Conservation (phyloP, 2,329 filamentous ascomycete genomes). For the Alternaria novae-zelandiae region DNA sequence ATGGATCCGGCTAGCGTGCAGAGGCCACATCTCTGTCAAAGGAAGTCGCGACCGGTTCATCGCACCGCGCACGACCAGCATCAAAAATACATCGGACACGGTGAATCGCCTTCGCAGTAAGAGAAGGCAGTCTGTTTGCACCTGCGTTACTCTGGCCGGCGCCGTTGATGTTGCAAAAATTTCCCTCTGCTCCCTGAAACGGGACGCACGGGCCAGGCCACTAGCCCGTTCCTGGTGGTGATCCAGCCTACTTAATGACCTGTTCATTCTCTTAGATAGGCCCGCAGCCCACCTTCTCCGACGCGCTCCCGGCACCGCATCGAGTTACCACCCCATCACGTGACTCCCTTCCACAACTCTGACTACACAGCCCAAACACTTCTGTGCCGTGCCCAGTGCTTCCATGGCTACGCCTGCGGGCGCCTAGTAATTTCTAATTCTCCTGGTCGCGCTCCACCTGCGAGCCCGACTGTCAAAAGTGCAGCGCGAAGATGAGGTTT, state of each 20-base stretch:
- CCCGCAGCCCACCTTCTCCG: conserved; percentile 40
- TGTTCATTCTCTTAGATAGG: conserved; percentile 33
- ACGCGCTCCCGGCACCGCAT: conserved; percentile 35
- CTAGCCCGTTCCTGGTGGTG: conserved; percentile 26
- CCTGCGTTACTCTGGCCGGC: conserved; percentile 15
- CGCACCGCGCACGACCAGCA: not conserved
- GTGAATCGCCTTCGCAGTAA: not conserved
- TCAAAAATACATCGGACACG: not conserved
- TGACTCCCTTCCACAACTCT: conserved; percentile 18
- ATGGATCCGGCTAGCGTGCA: conserved; percentile 28
- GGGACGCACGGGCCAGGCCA: conserved; percentile 22
- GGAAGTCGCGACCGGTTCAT: conserved; percentile 19
- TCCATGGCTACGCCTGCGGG: conserved; percentile 32
- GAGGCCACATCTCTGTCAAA: conserved; percentile 25
- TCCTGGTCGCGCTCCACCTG: conserved; percentile 12
- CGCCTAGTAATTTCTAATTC: conserved; percentile 37
- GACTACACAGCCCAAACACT: not conserved
- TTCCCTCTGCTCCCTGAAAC: conserved; percentile 39
- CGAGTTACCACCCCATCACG: conserved; percentile 33
- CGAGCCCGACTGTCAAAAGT: conserved; percentile 8
- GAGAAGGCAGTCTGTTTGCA: not conserved
- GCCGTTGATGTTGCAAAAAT: conserved; percentile 36
- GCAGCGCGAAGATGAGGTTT: conserved; percentile 39
- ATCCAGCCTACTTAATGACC: conserved; percentile 25
- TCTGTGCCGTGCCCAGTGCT: conserved; percentile 7